phyloP scores from a whole-genome alignment of 1,139 yeast genomes.

The Saccharomyces hybrid region DNA sequence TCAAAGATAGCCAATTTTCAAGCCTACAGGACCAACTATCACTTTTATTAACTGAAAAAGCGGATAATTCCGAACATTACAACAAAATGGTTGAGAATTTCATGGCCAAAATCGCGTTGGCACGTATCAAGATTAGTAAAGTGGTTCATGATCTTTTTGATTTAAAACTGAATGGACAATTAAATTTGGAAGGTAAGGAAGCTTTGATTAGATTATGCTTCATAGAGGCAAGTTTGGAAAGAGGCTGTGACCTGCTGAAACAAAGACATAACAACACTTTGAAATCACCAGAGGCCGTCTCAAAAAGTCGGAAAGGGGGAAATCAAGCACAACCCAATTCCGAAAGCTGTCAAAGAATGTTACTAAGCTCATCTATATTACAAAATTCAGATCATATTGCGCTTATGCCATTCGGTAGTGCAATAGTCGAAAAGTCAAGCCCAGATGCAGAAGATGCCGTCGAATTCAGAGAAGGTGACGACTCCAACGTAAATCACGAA shows the following conservation, averaged over 20 bases:
- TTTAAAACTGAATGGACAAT: conserved; percentile 44
- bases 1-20: conserved; percentile 16
- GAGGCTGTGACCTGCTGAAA: conserved; percentile 50
- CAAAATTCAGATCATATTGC: conserved; percentile 30
- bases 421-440: conserved; percentile 20
- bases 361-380: conserved; percentile 20
- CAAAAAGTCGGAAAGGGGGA: not conserved
- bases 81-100: conserved; percentile 33
- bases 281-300: not conserved
- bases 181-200: conserved; percentile 64
- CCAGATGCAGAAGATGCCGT: conserved; percentile 26
- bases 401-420: conserved; percentile 32
- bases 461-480: conserved; percentile 15
- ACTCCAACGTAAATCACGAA: conserved; percentile 14
- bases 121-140: conserved; percentile 42
- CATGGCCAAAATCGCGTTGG: conserved; percentile 37
- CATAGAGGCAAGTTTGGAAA: conserved; percentile 61
- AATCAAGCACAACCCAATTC: conserved; percentile 1
- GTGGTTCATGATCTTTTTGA: conserved; percentile 51
- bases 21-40: conserved; percentile 32
- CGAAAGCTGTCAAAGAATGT: conserved; percentile 4
- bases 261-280: conserved; percentile 16
- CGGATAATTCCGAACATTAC: conserved; percentile 23
- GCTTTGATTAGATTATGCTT: conserved; percentile 59
- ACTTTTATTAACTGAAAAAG: conserved; percentile 25